These are phyloP conservation scores for Setaria viridis DNA, from an alignment of 202 grass and related monocot species.

Conservation along the genomic window DNA sequence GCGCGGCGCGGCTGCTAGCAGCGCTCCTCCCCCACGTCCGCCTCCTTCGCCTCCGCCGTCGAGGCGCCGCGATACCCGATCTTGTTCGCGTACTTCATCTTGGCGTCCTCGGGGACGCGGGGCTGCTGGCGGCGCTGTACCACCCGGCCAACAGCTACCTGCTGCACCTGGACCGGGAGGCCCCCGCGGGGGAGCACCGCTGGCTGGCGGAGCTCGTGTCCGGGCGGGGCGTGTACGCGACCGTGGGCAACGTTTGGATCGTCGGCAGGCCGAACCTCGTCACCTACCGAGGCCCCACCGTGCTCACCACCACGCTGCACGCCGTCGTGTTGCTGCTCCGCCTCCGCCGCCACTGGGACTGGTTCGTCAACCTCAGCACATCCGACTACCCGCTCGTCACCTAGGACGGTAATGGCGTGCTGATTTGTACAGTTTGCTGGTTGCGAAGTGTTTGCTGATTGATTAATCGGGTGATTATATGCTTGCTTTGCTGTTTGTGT, in stretches of 20 bases:
- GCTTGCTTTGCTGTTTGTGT: background rate
- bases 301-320: conserved; percentile 97
- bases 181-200: conserved; percentile 66
- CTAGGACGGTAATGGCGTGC: conserved; percentile 67
- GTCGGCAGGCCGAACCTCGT: conserved; percentile 74
- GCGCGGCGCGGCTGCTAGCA: too few species aligned
- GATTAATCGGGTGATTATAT: background rate
- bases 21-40: too few species aligned
- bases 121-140: conserved; percentile 78
- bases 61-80: conserved; percentile 53
- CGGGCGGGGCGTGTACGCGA: conserved; percentile 53
- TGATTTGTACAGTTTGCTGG: too few species aligned
- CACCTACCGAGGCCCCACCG: conserved; percentile 92
- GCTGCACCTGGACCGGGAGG: conserved; percentile 84
- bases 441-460: too few species aligned
- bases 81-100: conserved; percentile 91
- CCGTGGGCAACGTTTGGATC: conserved; percentile 85
- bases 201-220: conserved; percentile 66
- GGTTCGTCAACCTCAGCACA: conserved; percentile 99
- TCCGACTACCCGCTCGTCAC: conserved; percentile 95
- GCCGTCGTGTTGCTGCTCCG: conserved; percentile 81
- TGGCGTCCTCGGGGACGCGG: conserved; percentile 71
- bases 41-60: background rate
- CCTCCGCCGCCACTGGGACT: conserved; percentile 76
- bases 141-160: conserved; percentile 93